Percentiles rank a stretch among this genome's conserved stretches.
These are phyloP conservation scores for Metschnikowia drakensbergensis DNA, from an alignment of 805 yeast genomes.

Conservation along the genomic window DNA sequence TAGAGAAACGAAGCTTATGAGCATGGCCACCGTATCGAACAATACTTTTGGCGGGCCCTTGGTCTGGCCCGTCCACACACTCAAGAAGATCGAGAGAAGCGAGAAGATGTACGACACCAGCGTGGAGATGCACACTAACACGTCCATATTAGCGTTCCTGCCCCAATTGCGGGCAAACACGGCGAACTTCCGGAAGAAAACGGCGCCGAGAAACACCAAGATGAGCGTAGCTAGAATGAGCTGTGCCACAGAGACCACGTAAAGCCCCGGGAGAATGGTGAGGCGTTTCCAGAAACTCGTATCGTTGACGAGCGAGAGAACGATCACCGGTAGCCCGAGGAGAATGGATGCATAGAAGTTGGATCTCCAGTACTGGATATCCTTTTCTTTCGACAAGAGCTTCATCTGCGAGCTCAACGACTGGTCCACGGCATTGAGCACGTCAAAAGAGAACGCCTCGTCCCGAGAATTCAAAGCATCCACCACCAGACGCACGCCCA, in stretches of 20 bases:
- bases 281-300: slow-evolving; percentile 27
- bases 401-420: slow-evolving; percentile 59
- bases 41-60: slow-evolving; percentile 59
- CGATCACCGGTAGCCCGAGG: slow-evolving; percentile 61
- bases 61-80: slow-evolving; percentile 40
- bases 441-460: slow-evolving; percentile 50
- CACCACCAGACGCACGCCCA: slow-evolving; percentile 66
- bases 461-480: slow-evolving; percentile 42
- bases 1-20: slow-evolving; percentile 74
- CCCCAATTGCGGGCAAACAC: slow-evolving; percentile 62
- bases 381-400: slow-evolving; percentile 63
- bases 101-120: slow-evolving; percentile 76
- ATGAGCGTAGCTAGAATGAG: slow-evolving; percentile 54
- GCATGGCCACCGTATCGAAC: slow-evolving; percentile 86
- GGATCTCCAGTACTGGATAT: slow-evolving; percentile 65
- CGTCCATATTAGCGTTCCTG: slow-evolving; percentile 80
- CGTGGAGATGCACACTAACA: slow-evolving; percentile 79
- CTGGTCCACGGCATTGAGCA: slow-evolving; percentile 50
- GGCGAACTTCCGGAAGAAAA: slow-evolving; percentile 62
- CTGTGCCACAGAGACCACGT: slow-evolving; percentile 59
- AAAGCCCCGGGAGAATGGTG: slow-evolving; percentile 55
- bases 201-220: slow-evolving; percentile 62
- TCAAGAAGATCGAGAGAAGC: slow-evolving; percentile 51
- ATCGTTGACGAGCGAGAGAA: slow-evolving; percentile 47
- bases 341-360: slow-evolving; percentile 50